These are phyloP conservation scores for Gossypium bickii DNA, from an alignment of 345 rosid species.

Conservation along the genomic window DNA sequence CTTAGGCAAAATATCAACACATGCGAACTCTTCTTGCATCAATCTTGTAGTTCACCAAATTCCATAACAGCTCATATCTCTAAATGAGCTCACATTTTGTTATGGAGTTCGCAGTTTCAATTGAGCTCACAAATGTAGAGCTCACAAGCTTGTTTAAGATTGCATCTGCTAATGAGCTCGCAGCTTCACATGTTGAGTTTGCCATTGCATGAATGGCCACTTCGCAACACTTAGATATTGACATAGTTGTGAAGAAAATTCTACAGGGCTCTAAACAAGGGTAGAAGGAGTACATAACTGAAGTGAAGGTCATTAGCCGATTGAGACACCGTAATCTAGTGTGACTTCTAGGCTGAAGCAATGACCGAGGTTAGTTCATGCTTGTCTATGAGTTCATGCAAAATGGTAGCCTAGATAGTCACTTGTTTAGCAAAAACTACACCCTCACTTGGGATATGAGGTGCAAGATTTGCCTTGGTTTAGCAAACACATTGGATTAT, in stretches of 20 bases:
- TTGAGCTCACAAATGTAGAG: no score
- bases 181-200: no score
- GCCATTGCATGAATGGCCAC: no score
- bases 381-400: constrained; percentile 55
- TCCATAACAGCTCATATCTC: no score
- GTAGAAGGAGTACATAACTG: constrained; percentile 38
- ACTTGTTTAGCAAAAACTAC: constrained; percentile 29
- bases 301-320: constrained; percentile 48
- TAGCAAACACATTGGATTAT: constrained; percentile 41
- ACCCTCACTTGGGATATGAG: constrained; percentile 32
- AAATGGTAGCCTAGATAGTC: constrained; percentile 47
- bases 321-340: constrained; percentile 49
- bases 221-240: not conserved
- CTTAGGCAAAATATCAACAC: no score
- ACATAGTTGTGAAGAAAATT: constrained; percentile 44
- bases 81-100: no score
- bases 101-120: no score
- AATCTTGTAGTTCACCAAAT: no score
- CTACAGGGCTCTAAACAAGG: constrained; percentile 40
- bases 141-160: no score
- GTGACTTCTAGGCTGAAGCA: constrained; percentile 51
- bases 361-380: constrained; percentile 39
- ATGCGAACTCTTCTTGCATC: no score
- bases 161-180: no score
- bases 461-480: constrained; percentile 35